Evolutionary conservation across 306 rosid genomes (phyloP).

Genomic region (Vicia sativa): DNA sequence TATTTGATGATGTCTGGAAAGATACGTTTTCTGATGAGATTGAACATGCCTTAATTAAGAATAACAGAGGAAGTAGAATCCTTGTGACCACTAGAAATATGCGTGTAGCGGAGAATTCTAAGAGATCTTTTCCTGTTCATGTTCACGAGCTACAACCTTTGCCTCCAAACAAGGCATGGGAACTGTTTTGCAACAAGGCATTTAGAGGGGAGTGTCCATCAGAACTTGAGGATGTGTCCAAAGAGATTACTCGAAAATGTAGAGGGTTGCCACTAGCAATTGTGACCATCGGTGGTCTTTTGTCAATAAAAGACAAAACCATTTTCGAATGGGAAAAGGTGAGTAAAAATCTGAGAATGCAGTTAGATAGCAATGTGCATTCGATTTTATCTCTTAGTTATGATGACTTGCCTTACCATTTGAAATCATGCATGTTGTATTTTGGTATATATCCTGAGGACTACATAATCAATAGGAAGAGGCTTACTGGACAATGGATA

Average conservation of each 20-base stretch:
- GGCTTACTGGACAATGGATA: conserved; percentile 39
- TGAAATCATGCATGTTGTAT: conserved; percentile 36
- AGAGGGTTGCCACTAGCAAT: conserved; percentile 42
- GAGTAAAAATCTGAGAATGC: not conserved
- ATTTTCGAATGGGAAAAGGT: conserved; percentile 34
- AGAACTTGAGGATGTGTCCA: conserved; percentile 22
- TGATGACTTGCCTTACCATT: conserved; percentile 32
- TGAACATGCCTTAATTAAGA: conserved; percentile 19
- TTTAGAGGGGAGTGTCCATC: conserved; percentile 16
- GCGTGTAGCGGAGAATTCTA: conserved; percentile 12
- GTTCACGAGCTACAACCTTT: conserved; percentile 10
- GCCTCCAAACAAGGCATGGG: conserved; percentile 20
- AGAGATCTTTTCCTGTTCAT: conserved; percentile 17
- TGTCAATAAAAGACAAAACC: conserved; percentile 35
- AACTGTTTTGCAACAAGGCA: conserved; percentile 36
- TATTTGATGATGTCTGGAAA: conserved; percentile 46
- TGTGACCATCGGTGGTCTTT: conserved; percentile 36
- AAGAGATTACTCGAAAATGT: conserved; percentile 30
- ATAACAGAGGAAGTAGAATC: conserved; percentile 13
- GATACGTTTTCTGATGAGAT: conserved; percentile 24
- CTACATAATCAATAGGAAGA: conserved; percentile 11
- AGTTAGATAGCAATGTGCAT: conserved; percentile 24
- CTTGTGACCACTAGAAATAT: conserved; percentile 36
- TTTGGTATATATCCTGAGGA: conserved; percentile 43
- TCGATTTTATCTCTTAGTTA: conserved; percentile 29